Conservation (phyloP, 257 asterid species). For the Galeopsis tetrahit region DNA sequence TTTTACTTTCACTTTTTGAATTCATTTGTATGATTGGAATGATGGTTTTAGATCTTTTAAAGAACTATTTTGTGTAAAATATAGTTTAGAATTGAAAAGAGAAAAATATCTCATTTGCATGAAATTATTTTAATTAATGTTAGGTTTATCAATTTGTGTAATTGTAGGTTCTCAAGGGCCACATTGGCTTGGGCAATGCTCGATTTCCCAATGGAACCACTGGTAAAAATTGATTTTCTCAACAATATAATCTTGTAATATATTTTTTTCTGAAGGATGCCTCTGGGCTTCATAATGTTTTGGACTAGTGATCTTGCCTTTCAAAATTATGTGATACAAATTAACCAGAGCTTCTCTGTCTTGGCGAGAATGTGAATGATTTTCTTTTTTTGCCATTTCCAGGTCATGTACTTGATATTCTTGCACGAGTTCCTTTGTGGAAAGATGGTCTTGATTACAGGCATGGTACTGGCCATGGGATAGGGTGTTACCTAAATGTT, state of each 20-base stretch:
- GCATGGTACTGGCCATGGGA: slow-evolving; percentile 99
- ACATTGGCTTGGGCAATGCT: slow-evolving; percentile 90
- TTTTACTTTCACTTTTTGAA: not conserved
- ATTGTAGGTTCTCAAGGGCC: slow-evolving; percentile 96
- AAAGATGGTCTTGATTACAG: slow-evolving; percentile 95
- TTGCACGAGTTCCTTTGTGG: slow-evolving; percentile 94
- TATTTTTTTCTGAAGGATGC: slow-evolving; percentile 4
- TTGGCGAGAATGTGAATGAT: slow-evolving; percentile 27
- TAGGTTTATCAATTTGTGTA: slow-evolving; percentile 26
- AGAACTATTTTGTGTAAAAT: not conserved
- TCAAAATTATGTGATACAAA: slow-evolving; percentile 20
- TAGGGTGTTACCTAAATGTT: slow-evolving; percentile 90
- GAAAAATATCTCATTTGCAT: not conserved
- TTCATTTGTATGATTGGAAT: slow-evolving; percentile 18
- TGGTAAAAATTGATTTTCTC: slow-evolving; percentile 53
- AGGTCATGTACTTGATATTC: slow-evolving; percentile 85
- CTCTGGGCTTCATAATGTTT: slow-evolving; percentile 27
- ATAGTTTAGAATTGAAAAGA: slow-evolving; percentile 11
- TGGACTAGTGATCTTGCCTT: slow-evolving; percentile 10
- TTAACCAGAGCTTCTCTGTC: slow-evolving; percentile 21
- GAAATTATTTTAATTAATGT: not conserved
- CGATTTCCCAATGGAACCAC: slow-evolving; percentile 92
- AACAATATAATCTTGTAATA: slow-evolving; percentile 19
- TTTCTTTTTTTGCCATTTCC: slow-evolving; percentile 24
- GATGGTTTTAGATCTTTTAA: slow-evolving; percentile 14